Conservation (phyloP, 73 alveolate species). For the Paramecium pentaurelia region DNA sequence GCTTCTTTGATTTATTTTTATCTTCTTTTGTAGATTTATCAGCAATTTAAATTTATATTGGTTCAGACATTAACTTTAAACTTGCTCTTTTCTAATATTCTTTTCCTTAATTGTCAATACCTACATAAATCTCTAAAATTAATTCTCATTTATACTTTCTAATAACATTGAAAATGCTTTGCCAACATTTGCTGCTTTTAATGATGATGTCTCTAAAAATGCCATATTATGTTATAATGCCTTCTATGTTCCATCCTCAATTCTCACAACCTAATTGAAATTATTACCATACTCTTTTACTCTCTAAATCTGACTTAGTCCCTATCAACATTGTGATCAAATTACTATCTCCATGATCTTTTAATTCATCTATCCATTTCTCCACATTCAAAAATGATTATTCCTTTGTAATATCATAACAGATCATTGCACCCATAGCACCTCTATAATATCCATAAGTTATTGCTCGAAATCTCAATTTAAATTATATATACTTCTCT, state of each 20-base stretch:
- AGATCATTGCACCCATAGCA: constrained; percentile 60
- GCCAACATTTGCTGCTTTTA: constrained; percentile 61
- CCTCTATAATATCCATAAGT: constrained; percentile 66
- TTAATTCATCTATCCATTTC: constrained; percentile 57
- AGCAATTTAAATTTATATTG: background rate
- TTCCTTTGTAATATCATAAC: constrained; percentile 62
- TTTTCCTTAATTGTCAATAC: background rate
- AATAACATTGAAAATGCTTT: constrained; percentile 56
- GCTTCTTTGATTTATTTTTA: background rate
- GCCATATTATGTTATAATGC: constrained; percentile 44
- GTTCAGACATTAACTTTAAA: background rate
- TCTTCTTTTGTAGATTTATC: background rate
- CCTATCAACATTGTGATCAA: constrained; percentile 54
- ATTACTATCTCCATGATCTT: constrained; percentile 28
- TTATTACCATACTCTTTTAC: constrained; percentile 22
- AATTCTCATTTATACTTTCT: constrained; percentile 9
- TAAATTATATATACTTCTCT: constrained; percentile 63
- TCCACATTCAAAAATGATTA: constrained; percentile 32
- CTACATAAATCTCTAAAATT: background rate
- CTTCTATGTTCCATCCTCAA: constrained; percentile 3
- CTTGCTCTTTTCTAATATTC: background rate
- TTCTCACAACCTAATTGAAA: constrained; percentile 26
- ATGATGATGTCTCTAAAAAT: constrained; percentile 63
- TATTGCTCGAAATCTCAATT: constrained; percentile 63
- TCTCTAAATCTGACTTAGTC: constrained; percentile 63